Conservation (phyloP, 2,329 filamentous ascomycete species). For the Sordariomycetes sp. region DNA sequence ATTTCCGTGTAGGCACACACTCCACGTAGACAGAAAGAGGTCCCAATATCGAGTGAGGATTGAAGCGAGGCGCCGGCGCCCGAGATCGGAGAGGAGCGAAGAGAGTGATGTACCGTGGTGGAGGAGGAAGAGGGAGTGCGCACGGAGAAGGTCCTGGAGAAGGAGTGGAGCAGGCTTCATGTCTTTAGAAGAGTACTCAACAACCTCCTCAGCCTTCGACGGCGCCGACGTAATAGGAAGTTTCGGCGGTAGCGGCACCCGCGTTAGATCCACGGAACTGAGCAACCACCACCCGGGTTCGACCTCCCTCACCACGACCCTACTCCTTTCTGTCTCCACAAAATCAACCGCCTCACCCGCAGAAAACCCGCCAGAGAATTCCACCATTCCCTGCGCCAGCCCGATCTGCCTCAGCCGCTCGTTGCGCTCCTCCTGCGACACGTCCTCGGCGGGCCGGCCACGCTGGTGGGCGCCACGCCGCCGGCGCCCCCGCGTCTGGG, state of each 20-base stretch:
- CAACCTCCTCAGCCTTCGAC: slow-evolving; percentile 26
- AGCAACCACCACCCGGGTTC: slow-evolving; percentile 93
- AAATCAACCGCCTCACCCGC: slow-evolving; percentile 63
- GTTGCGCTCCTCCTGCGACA: slow-evolving; percentile 58
- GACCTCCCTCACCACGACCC: slow-evolving; percentile 75
- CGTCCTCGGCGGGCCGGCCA: slow-evolving; percentile 24
- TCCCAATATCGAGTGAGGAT: slow-evolving; percentile 76
- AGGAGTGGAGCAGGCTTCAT: slow-evolving; percentile 72
- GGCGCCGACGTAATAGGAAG: slow-evolving; percentile 26
- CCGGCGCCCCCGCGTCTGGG: slow-evolving; percentile 24
- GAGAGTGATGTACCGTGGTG: slow-evolving; percentile 71
- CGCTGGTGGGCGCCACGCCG: slow-evolving; percentile 12
- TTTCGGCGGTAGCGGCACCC: slow-evolving; percentile 47
- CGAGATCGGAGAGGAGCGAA: slow-evolving; percentile 51
- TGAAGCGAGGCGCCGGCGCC: slow-evolving; percentile 55
- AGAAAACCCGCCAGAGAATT: slow-evolving; percentile 82
- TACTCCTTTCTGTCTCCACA: slow-evolving; percentile 81
- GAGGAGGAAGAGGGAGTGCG: slow-evolving; percentile 72
- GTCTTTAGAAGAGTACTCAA: slow-evolving; percentile 83
- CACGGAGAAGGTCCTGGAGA: slow-evolving; percentile 67
- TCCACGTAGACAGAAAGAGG: slow-evolving; percentile 59
- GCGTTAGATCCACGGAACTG: slow-evolving; percentile 73
- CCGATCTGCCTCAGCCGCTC: slow-evolving; percentile 86
- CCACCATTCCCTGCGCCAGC: slow-evolving; percentile 90
- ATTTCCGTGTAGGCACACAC: slow-evolving; percentile 81